Conservation (phyloP, 495 filamentous ascomycete genomes). For the Neurospora intermedia region DNA sequence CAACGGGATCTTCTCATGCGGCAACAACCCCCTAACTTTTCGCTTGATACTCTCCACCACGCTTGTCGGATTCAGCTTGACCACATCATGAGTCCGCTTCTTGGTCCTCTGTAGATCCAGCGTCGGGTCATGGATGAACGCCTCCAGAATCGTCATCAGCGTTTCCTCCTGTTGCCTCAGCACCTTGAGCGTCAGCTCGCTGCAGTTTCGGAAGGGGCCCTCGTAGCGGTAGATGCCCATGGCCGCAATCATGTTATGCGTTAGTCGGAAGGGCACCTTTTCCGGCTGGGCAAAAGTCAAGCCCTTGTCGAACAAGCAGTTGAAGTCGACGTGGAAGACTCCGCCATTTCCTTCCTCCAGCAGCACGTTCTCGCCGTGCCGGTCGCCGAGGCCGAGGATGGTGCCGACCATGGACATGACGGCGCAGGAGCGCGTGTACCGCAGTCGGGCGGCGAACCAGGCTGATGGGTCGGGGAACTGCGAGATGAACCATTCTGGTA, state of each 20-base stretch:
- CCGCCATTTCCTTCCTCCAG: slow-evolving; percentile 92
- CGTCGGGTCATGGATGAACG: slow-evolving; percentile 93
- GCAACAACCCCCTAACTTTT: slow-evolving; percentile 76
- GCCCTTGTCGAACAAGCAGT: slow-evolving; percentile 98
- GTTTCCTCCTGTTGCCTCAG: slow-evolving; percentile 87
- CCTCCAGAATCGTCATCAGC: slow-evolving; percentile 91
- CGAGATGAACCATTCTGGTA: slow-evolving; percentile 90
- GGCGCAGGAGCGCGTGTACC: slow-evolving; percentile 85
- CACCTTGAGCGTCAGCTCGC: slow-evolving; percentile 76
- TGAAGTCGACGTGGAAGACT: slow-evolving; percentile 97
- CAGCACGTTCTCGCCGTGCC: slow-evolving; percentile 96
- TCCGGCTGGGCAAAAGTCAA: slow-evolving; percentile 93
- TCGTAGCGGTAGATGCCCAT: slow-evolving; percentile 92
- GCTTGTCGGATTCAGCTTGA: slow-evolving; percentile 77
- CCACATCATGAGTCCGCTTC: slow-evolving; percentile 47
- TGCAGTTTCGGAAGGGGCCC: slow-evolving; percentile 81
- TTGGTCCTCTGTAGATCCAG: slow-evolving; percentile 82
- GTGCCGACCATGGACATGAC: slow-evolving; percentile 98
- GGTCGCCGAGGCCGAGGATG: slow-evolving; percentile 86
- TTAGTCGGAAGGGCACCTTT: slow-evolving; percentile 92
- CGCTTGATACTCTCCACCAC: slow-evolving; percentile 81
- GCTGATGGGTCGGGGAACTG: slow-evolving; percentile 85
- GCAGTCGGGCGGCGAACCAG: slow-evolving; percentile 85
- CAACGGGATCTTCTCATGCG: slow-evolving; percentile 77
- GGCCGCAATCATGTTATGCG: slow-evolving; percentile 95